Base-by-base conservation (phyloP, 441 rosid species). In the Rhodomyrtus psidioides region DNA sequence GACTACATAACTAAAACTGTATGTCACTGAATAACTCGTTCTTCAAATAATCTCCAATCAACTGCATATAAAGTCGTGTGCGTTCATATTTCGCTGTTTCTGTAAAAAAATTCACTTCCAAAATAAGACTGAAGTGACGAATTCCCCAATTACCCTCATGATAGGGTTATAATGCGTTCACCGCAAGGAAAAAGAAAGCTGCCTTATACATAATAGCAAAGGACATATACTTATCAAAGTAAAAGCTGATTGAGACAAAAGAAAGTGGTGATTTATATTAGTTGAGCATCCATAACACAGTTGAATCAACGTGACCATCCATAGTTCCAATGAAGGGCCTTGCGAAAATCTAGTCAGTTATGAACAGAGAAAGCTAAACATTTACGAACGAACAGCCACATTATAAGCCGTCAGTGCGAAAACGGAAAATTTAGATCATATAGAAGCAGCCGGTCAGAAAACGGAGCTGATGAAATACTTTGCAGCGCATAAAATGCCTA, bases 321-420 rank as follows among this genome's bases (percentile, higher is more conserved):
- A 97, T 95, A 82, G 99, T 99, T 60, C 97, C 98, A 46, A 97
- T 39, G 81, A 97, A 96, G 0, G 99, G 99, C 90, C 95, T 94
- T 12, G 99, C 99, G 86, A 94, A 96, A 85, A 97, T 94, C 99
- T 97, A 91, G 81, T 55, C 76, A 76, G 62, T 46, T 42, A 26
- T n/a, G 57, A 13, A 70, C 39, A 65, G 75, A 21, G 24, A 46
- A 55, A 83, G 39, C 3, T 17, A 15, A n/a, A 24, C 12, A 30
- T 81, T 17, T 27, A 65, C 23, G 42, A 39, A 55, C 42, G 12
- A 85, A 58, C 46, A 15, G 4, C 79, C 79, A 85, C 6, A 24
- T 16, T n/a, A 30, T 34, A 30, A 62, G 75, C 4, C 8, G 24
- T 16, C 44, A 16, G 24, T 3, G 23, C 56, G 9, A 54, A 54